These are phyloP conservation scores for Stemphylium beticola DNA, from an alignment of 2,329 filamentous ascomycete genomes.

Conservation along the genomic window DNA sequence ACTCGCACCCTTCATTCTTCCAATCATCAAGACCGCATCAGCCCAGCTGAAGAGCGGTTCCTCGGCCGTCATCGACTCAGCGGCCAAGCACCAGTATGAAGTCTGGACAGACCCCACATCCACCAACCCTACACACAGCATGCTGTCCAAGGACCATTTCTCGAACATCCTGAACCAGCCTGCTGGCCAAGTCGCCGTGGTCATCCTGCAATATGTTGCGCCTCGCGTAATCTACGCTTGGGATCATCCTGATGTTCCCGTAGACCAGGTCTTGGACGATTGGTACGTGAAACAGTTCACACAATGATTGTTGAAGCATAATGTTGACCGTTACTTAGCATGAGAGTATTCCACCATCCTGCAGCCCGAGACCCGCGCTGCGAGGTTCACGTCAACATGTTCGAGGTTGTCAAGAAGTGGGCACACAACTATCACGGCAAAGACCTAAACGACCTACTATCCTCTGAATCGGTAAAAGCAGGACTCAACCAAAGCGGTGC, in stretches of 20 bases:
- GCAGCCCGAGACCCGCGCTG: conserved; percentile 75
- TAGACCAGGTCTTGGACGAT: conserved; percentile 83
- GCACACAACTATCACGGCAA: conserved; percentile 70
- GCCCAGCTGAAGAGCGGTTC: conserved; percentile 86
- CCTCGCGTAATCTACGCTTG: conserved; percentile 90
- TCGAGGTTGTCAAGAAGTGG: conserved; percentile 82
- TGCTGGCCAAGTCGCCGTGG: conserved; percentile 55
- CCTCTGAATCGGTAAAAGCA: conserved; percentile 79
- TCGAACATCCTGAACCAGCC: conserved; percentile 58
- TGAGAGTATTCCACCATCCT: conserved; percentile 83
- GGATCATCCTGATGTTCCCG: conserved; percentile 83
- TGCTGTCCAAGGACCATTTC: conserved; percentile 61
- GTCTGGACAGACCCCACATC: conserved; percentile 57
- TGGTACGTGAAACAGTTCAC: conserved; percentile 58
- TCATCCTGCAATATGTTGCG: conserved; percentile 82
- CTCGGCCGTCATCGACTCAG: conserved; percentile 67
- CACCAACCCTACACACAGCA: conserved; percentile 59
- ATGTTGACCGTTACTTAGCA: no score
- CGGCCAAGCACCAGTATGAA: conserved; percentile 58
- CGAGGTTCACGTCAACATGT: conserved; percentile 90
- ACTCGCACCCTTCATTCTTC: conserved; percentile 87
- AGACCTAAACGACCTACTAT: conserved; percentile 76
- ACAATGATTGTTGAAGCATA: no score
- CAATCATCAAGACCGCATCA: conserved; percentile 87
- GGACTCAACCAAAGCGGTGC: conserved; percentile 74